Conservation (phyloP, 805 yeast genomes). For the Saccharomycopsis synnaedendra region DNA sequence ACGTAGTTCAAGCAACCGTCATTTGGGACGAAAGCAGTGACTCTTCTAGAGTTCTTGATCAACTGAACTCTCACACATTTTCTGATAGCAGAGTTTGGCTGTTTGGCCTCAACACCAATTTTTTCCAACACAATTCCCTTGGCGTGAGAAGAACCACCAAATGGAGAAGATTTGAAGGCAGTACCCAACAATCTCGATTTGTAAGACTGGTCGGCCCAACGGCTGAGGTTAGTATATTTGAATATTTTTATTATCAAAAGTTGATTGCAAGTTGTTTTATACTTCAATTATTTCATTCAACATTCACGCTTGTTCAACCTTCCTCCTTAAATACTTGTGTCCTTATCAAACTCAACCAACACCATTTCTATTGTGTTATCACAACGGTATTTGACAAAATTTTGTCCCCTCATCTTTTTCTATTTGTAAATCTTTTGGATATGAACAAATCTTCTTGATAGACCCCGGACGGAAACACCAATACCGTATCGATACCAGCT, state of each 20-base stretch:
- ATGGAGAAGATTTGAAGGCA: slow-evolving; percentile 99
- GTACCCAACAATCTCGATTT: slow-evolving; percentile 99
- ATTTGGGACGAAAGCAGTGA: slow-evolving; percentile 99
- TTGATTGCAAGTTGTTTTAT: too few relatives aligned
- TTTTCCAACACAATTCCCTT: slow-evolving; percentile 99
- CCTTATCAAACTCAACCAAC: too few relatives aligned
- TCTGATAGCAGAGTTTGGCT: slow-evolving; percentile 99
- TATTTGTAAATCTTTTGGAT: too few relatives aligned
- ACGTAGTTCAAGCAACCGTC: slow-evolving; percentile 99
- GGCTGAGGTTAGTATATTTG: slow-evolving; percentile 33
- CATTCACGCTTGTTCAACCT: too few relatives aligned
- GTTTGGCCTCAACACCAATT: slow-evolving; percentile 99
- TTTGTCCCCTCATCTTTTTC: too few relatives aligned
- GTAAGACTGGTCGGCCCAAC: slow-evolving; percentile 99
- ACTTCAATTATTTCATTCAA: too few relatives aligned
- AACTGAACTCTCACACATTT: slow-evolving; percentile 99
- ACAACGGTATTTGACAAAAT: too few relatives aligned
- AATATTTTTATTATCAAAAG: slow-evolving; percentile 13
- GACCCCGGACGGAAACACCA: too few relatives aligned
- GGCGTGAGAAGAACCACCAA: slow-evolving; percentile 99
- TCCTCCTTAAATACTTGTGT: too few relatives aligned
- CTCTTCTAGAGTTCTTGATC: slow-evolving; percentile 99
- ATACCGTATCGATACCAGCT: too few relatives aligned
- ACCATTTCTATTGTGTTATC: too few relatives aligned
- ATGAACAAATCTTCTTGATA: too few relatives aligned